phyloP scores from a whole-genome alignment of 441 rosid species.

The Hypseocharis bilobata region DNA sequence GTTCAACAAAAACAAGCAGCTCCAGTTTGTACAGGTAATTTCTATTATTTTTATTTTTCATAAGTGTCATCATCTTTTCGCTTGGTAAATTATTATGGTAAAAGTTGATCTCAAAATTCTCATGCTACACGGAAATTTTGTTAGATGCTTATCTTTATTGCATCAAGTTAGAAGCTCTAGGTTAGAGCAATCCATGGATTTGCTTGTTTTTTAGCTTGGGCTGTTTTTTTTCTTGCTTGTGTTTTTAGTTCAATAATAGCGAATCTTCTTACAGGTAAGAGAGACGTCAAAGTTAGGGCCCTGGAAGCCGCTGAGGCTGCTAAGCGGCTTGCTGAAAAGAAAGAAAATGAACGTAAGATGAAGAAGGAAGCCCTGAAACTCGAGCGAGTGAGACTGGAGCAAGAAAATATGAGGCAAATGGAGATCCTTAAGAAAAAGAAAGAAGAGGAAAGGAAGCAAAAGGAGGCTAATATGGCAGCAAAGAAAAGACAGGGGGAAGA shows the following conservation, averaged over 20 bases:
- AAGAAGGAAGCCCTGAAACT: conserved; percentile 74
- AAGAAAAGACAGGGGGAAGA: conserved; percentile 72
- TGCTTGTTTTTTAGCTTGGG: background rate
- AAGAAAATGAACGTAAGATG: conserved; percentile 71
- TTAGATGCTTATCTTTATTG: too few species aligned
- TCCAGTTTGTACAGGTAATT: conserved; percentile 52
- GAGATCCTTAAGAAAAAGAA: conserved; percentile 63
- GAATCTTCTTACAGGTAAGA: conserved; percentile 48
- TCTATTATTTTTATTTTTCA: conserved; percentile 1
- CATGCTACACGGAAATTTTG: background rate
- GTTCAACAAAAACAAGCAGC: conserved; percentile 71
- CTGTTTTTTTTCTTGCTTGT: background rate
- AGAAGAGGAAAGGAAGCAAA: conserved; percentile 70
- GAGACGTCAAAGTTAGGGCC: conserved; percentile 80
- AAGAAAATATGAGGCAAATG: conserved; percentile 49
- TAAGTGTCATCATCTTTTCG: background rate
- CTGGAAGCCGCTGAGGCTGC: conserved; percentile 85
- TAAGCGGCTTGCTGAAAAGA: conserved; percentile 68
- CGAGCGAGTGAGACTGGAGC: conserved; percentile 66
- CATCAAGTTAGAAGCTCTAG: too few species aligned
- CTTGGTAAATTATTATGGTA: background rate
- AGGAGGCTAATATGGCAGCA: conserved; percentile 58
- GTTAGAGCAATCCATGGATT: too few species aligned
- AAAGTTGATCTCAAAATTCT: background rate
- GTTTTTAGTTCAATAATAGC: background rate